These are phyloP conservation scores for Spathaspora passalidarum DNA, from an alignment of 805 yeast genomes.

Conservation along the genomic window DNA sequence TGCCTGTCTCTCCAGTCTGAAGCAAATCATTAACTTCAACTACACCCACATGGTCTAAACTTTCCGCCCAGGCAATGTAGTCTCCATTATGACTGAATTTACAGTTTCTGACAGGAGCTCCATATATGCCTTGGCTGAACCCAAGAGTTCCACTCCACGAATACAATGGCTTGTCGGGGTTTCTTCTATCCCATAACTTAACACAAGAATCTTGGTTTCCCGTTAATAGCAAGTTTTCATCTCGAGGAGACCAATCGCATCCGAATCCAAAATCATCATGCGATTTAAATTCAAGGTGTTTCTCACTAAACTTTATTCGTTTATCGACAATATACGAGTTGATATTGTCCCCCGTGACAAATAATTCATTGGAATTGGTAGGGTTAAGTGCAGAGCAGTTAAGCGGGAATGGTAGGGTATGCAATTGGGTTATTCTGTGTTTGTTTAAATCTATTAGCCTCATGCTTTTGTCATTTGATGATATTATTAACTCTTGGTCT, in stretches of 20 bases:
- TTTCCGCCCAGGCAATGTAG: constrained; percentile 53
- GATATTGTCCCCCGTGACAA: constrained; percentile 51
- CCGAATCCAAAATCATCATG: constrained; percentile 58
- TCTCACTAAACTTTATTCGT: constrained; percentile 16
- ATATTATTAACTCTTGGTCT: constrained; percentile 35
- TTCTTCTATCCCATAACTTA: constrained; percentile 50
- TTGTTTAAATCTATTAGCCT: constrained; percentile 37
- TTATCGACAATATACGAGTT: constrained; percentile 45
- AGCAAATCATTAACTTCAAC: constrained; percentile 34
- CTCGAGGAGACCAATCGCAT: constrained; percentile 53
- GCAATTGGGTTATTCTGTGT: constrained; percentile 16
- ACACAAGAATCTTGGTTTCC: constrained; percentile 64
- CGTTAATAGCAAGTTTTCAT: constrained; percentile 45
- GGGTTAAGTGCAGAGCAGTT: constrained; percentile 49
- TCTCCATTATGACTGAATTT: constrained; percentile 46
- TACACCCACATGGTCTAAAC: constrained; percentile 55
- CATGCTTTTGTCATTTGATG: constrained; percentile 49
- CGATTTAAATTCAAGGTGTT: constrained; percentile 22
- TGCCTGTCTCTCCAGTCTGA: constrained; percentile 9
- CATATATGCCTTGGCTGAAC: constrained; percentile 15
- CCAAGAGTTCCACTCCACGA: constrained; percentile 38
- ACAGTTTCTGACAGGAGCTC: constrained; percentile 54
- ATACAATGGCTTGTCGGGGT: constrained; percentile 19
- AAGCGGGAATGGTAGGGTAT: constrained; percentile 40
- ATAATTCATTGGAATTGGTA: constrained; percentile 30